phyloP scores from a whole-genome alignment of 441 rosid genomes.

The Corymbia calophylla region DNA sequence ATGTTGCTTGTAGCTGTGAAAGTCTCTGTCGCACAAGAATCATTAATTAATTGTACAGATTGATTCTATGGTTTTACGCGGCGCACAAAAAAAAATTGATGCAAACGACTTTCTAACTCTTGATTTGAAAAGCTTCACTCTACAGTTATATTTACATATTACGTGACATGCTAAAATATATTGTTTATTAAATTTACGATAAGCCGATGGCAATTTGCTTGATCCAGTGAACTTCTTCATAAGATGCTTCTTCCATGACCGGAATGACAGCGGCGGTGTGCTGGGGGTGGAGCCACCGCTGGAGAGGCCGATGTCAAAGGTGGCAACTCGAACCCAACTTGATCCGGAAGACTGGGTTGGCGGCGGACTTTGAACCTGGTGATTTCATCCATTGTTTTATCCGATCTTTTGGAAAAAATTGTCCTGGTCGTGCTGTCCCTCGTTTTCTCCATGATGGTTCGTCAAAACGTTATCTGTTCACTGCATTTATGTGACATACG shows the following conservation, averaged over 20 bases:
- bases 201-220: rapidly evolving
- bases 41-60: background rate
- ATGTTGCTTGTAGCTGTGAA: background rate
- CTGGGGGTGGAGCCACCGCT: background rate
- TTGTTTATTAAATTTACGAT: background rate
- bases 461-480: background rate
- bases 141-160: background rate
- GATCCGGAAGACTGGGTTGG: background rate
- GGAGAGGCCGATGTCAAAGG: background rate
- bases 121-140: rapidly evolving
- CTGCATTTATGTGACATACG: background rate
- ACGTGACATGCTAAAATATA: rapidly evolving
- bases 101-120: background rate
- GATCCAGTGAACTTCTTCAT: background rate
- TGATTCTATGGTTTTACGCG: background rate
- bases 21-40: background rate
- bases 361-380: background rate
- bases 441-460: background rate
- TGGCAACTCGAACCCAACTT: background rate
- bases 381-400: background rate
- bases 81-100: background rate
- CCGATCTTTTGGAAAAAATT: background rate
- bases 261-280: background rate
- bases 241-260: background rate
- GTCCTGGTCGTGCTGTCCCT: background rate